Evolutionary conservation across 2,329 filamentous ascomycete genomes (phyloP), one percentile per base, ranked within the genome.

Genomic region (Monosporascus ibericus): DNA sequence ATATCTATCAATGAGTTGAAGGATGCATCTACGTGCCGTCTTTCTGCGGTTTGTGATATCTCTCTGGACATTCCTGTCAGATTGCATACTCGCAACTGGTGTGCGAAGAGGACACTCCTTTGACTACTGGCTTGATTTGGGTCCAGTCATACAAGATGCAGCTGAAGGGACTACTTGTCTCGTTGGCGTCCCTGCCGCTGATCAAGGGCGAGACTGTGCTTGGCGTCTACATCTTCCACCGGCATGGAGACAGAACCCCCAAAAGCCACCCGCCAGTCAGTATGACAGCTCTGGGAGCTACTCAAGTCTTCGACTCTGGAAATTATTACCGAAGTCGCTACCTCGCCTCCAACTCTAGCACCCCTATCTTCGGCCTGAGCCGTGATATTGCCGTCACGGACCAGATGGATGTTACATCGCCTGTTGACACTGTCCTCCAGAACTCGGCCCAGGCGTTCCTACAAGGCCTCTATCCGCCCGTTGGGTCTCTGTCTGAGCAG

Each of bases 221-320:
- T 17, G 91, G 90, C 49, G 84, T 86, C 46, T 94, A 92, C 70
- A 84, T 96, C 70, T 95, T 95, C 76, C 84, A 90, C 61, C 87
- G 92, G 46, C 92, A 96, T 73, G 92, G 92, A 53, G 92, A 96
- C 70, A 84, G 92, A 52, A 92, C 90, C 1, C 74, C 89, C 57
- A 96, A 95, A 74, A 76, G 82, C 18, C 83, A 82, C 57, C 76
- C 84, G 46, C 87, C 87, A 14, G 83, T 88, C 27, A 79, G 80
- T 59, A 72, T 96, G 67, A 96, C 92, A 14, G 79, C 86, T 54
- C 79, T 96, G 49, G 92, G 92, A 34, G 90, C 92, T 65, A 73
- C 79, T 47, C 78, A 96, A 73, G 84, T 91, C 60, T 86, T 83
- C 70, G 75, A 77, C 47, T 85, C 87, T 0, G 92, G 90, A 55